Base-by-base conservation (phyloP, 202 grass and related monocot species). In the Alloteropsis angusta region DNA sequence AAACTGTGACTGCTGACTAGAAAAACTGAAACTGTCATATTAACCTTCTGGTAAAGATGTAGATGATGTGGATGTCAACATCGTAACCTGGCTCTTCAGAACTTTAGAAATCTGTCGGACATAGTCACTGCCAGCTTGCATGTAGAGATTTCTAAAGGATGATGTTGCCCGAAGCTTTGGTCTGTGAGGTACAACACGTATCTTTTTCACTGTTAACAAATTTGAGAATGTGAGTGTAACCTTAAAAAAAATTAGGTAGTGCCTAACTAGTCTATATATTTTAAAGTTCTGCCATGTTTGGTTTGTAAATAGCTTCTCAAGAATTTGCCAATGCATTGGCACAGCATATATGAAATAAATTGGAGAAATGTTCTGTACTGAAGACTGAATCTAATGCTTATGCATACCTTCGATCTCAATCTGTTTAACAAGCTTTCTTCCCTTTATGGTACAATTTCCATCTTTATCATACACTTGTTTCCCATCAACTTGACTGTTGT, bases 361-460 rank as follows among this genome's bases (percentile, higher is more conserved):
- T 62, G 13, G 52, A 78, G 15, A 8, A 65, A 85, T 81, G 46
- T 34, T 37, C 32, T 9, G 4, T 64, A 19, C 32, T 71, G 17
- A 80, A 28, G 13, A 28, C 65, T 47, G 41, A 30, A 62, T 15
- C 66, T 74, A 60, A 25, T 63, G 60, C 26, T 75, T 57, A 83
- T 76, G 17, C 68, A 74, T 94, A 97, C 95, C 95, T 97, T 97
- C 95, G 5, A 94, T 63, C 74, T 97, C 91, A 75, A 94, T 72
- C 85, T 94, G 87, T 85, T 84, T 89, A 74, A 94, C 76, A 71
- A 94, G 46, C 69, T 94, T 97, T 71, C 85, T 92, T 39, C 85
- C 87, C 75, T 92, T 94, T 41, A 84, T 78, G 47, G 44, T 85
- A 69, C 74, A 86, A 68, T 53, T 85, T 68, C 71, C 89, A 80